Evolutionary conservation across 1,139 yeast genomes (phyloP).

Genomic region (Meyerozyma carpophila): DNA sequence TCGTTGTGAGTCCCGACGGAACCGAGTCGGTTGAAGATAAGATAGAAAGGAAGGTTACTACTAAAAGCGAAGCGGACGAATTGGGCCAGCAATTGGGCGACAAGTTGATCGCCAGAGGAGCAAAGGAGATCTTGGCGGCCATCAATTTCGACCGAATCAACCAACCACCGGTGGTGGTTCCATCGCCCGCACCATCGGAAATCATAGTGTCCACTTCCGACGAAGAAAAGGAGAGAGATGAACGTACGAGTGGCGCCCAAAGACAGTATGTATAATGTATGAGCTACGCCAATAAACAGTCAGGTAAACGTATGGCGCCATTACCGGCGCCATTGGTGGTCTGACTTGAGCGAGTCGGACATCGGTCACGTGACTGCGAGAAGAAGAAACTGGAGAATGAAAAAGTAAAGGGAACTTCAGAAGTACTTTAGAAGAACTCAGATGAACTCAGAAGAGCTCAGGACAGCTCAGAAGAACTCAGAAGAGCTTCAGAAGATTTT

Average conservation of each 20-base stretch:
- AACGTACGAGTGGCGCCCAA: not conserved
- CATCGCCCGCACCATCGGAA: constrained; percentile 1
- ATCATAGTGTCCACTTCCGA: not conserved
- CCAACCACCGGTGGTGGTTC: constrained; percentile 22
- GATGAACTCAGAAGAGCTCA: too few species aligned
- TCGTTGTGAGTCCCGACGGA: constrained; percentile 87
- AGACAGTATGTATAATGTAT: not conserved
- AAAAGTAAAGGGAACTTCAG: too few species aligned
- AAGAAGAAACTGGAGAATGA: too few species aligned
- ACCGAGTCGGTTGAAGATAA: constrained; percentile 55
- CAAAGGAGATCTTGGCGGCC: constrained; percentile 72
- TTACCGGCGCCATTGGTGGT: not conserved
- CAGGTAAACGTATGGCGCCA: too few species aligned
- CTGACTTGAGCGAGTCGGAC: not conserved
- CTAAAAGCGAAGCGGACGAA: constrained; percentile 58
- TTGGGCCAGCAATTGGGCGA: constrained; percentile 72
- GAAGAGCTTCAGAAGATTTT: too few species aligned
- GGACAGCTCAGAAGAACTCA: too few species aligned
- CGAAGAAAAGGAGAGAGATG: not conserved
- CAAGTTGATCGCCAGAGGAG: constrained; percentile 67
- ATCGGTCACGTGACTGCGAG: not conserved
- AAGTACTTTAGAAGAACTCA: too few species aligned
- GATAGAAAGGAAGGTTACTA: constrained; percentile 25
- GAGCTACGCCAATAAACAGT: not conserved
- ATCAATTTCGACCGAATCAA: constrained; percentile 68